phyloP scores from a whole-genome alignment of 257 asterid genomes.

The Misopates orontium region DNA sequence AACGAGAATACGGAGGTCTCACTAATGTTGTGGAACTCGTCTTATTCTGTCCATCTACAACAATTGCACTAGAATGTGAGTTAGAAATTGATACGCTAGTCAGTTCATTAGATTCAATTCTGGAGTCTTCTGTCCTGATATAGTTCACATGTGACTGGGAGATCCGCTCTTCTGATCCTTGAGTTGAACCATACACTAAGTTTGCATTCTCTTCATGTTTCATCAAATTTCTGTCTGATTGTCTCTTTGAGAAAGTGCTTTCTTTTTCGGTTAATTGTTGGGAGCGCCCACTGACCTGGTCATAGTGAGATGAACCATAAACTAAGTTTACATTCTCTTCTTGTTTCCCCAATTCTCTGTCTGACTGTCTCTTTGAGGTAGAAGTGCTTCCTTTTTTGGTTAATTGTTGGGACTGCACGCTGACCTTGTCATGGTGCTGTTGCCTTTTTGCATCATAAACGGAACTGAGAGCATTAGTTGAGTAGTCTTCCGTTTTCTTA shows the following conservation, averaged over 20 bases:
- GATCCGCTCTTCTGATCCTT: slow-evolving; percentile 31
- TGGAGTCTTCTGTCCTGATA: slow-evolving; percentile 29
- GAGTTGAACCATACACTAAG: slow-evolving; percentile 40
- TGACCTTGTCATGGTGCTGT: slow-evolving; percentile 40
- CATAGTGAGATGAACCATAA: slow-evolving; percentile 43
- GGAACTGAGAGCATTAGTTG: slow-evolving; percentile 33
- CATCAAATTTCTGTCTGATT: slow-evolving; percentile 35
- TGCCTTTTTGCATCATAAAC: slow-evolving; percentile 42
- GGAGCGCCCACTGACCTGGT: slow-evolving; percentile 38
- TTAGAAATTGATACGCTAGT: slow-evolving; percentile 27
- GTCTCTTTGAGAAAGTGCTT: slow-evolving; percentile 38
- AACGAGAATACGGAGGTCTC: slow-evolving; percentile 37
- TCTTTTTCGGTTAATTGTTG: slow-evolving; percentile 38
- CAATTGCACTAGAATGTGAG: slow-evolving; percentile 32
- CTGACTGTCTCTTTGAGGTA: slow-evolving; percentile 36
- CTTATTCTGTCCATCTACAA: slow-evolving; percentile 32
- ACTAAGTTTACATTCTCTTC: slow-evolving; percentile 39
- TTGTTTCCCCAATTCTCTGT: slow-evolving; percentile 33
- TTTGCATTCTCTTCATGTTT: slow-evolving; percentile 41
- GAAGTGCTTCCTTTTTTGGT: slow-evolving; percentile 37
- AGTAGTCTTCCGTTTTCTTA: slow-evolving; percentile 41
- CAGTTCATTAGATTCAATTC: slow-evolving; percentile 38
- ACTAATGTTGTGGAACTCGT: slow-evolving; percentile 31
- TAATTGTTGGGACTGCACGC: slow-evolving; percentile 39
- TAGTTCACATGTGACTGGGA: slow-evolving; percentile 32